Percentiles rank a stretch among this genome's conserved stretches.
Conservation (phyloP, 345 rosid species). For the Atalantia buxifolia region DNA sequence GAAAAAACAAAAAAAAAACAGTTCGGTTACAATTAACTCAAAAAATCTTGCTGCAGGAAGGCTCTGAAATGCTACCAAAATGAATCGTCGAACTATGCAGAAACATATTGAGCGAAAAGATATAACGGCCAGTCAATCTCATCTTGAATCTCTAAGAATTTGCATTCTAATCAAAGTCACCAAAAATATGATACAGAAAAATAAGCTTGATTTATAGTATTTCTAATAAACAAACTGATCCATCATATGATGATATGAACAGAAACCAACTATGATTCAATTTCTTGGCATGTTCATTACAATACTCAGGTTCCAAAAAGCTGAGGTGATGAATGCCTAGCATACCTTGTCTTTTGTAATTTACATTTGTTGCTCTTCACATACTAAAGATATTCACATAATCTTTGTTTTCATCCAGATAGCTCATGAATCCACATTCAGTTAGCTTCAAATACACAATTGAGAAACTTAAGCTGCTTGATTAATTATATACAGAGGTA, state of each 20-base stretch:
- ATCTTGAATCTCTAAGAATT: background rate
- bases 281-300: conserved; percentile 20
- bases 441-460: background rate
- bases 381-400: conserved; percentile 6
- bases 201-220: conserved; percentile 13
- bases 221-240: conserved; percentile 5
- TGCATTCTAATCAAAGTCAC: background rate
- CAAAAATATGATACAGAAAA: background rate
- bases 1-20: background rate
- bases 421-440: background rate
- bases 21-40: background rate
- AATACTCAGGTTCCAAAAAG: conserved; percentile 48
- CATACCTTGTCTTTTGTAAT: conserved; percentile 5
- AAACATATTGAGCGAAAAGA: background rate
- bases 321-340: conserved; percentile 41
- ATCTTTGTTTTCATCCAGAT: background rate
- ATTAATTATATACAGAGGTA: conserved; percentile 25
- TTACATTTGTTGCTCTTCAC: conserved; percentile 6
- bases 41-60: background rate
- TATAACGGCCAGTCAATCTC: background rate
- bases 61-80: background rate
- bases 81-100: background rate
- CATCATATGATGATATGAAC: conserved; percentile 1
- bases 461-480: conserved; percentile 3
- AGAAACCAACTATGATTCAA: conserved; percentile 1